phyloP scores from a whole-genome alignment of 345 rosid genomes.

The Turnera subulata region DNA sequence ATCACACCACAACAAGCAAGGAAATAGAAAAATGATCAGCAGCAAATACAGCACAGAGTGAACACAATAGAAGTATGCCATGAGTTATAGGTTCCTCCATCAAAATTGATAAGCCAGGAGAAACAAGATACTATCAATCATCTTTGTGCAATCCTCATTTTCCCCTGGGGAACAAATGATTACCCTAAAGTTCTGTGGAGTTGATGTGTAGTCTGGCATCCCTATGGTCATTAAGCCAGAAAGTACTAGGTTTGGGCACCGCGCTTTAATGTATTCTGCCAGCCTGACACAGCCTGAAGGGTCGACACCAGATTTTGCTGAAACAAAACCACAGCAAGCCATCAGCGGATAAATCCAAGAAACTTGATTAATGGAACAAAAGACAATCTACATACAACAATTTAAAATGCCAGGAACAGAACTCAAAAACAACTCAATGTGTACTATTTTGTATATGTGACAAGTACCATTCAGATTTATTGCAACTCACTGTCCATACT shows the following conservation, averaged over 20 bases:
- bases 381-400: too few relatives aligned
- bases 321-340: constrained; percentile 21
- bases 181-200: constrained; percentile 89
- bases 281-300: constrained; percentile 70
- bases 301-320: constrained; percentile 87
- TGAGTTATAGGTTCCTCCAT: too few relatives aligned
- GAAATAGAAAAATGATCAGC: too few relatives aligned
- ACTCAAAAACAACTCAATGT: too few relatives aligned
- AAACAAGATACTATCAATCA: too few relatives aligned
- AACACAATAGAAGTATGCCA: too few relatives aligned
- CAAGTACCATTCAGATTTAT: too few relatives aligned
- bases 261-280: constrained; percentile 58
- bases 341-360: constrained; percentile 4
- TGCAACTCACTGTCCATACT: too few relatives aligned
- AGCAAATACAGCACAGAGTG: too few relatives aligned
- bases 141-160: background rate
- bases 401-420: too few relatives aligned
- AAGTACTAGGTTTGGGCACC: constrained; percentile 65
- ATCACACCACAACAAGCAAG: too few relatives aligned
- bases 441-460: too few relatives aligned
- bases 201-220: constrained; percentile 82
- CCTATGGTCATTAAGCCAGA: constrained; percentile 96
- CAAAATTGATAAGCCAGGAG: background rate
- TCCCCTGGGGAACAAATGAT: constrained; percentile 3
- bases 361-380: background rate